Base-by-base conservation (phyloP, 129 eudicot species). In the Tanacetum coccineum region DNA sequence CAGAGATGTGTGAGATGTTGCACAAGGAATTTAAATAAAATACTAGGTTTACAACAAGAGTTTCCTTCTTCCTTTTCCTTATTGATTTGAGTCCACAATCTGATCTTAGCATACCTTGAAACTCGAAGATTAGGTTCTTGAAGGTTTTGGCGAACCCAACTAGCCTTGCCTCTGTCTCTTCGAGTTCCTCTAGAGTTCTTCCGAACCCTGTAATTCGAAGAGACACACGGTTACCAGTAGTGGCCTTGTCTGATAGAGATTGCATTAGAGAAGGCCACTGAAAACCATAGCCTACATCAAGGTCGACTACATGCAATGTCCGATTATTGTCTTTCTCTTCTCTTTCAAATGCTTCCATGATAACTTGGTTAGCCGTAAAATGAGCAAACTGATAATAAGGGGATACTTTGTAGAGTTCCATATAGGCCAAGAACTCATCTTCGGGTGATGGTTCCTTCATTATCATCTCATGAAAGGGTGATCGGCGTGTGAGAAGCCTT, bases 261-360 rank as follows among this genome's bases (percentile, higher is more conserved):
- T 91, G 97, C 73, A 91, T 87, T 3, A 91, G 81, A 19, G 95
- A 91, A 73, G 97, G 93, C 97, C 97, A 91, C 49, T 87, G 97
- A 54, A 91, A 85, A 21, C 97, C 97, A 15, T 85, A 87, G 0
- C 77, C 75, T 25, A 85, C 65, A 40, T 91, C 96, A 14, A 85
- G 78, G 79, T 91, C 96, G 10, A 91, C 76, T 9, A 91, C 86
- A 57, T 91, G 94, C 55, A 91, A 76, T 6, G 73, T 40, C 15
- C 71, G 49, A 50, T 75, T 67, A 56, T 82, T 81, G 4, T n/a
- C 12, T 4, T 17, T 55, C 50, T 77, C 79, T 19, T 90, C 91
- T 39, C 54, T 79, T 68, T 87, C 93, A 53, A 83, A 91, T 13
- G 88, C 86, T 81, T 91, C 96, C 19, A 91, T 73, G 36, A 91